phyloP scores from a whole-genome alignment of 345 rosid species.

The Rhodamnia argentea region DNA sequence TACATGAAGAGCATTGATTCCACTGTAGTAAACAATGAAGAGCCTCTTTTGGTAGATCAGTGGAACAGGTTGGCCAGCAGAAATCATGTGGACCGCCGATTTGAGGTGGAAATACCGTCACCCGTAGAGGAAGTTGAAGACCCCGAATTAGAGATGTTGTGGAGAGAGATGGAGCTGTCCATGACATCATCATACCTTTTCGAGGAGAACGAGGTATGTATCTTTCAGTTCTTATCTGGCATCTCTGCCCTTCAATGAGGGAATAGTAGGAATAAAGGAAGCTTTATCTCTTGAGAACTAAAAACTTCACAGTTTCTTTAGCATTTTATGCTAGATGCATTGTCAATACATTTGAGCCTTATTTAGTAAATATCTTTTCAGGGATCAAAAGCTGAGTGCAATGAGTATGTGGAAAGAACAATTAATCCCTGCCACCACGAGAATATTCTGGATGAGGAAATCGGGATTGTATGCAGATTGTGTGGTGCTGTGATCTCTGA shows the following conservation, averaged over 20 bases:
- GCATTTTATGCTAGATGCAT: neutral
- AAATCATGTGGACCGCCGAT: slow-evolving; percentile 3
- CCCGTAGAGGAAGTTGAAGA: slow-evolving; percentile 47
- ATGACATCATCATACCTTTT: slow-evolving; percentile 68
- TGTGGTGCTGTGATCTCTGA: slow-evolving; percentile 75
- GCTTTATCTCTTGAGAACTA: neutral
- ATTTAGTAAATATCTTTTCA: slow-evolving; percentile 12
- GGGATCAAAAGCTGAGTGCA: slow-evolving; percentile 27
- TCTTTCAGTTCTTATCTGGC: neutral
- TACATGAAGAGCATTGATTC: slow-evolving; percentile 74
- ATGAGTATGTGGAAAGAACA: slow-evolving; percentile 24
- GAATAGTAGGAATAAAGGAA: neutral
- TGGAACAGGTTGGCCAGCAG: slow-evolving; percentile 62
- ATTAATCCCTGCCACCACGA: slow-evolving; percentile 48
- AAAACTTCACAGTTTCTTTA: neutral
- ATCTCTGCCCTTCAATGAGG: neutral
- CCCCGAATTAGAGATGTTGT: slow-evolving; percentile 68
- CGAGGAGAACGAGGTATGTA: slow-evolving; percentile 69
- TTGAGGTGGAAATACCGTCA: slow-evolving; percentile 18
- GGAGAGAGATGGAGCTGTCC: slow-evolving; percentile 86
- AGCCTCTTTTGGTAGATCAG: slow-evolving; percentile 40
- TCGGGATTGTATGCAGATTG: slow-evolving; percentile 54
- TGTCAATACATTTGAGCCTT: neutral
- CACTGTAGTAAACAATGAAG: slow-evolving; percentile 33
- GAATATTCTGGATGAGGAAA: slow-evolving; percentile 61